Base-by-base conservation (phyloP, 306 rosid genomes). In the Cicer arietinum region DNA sequence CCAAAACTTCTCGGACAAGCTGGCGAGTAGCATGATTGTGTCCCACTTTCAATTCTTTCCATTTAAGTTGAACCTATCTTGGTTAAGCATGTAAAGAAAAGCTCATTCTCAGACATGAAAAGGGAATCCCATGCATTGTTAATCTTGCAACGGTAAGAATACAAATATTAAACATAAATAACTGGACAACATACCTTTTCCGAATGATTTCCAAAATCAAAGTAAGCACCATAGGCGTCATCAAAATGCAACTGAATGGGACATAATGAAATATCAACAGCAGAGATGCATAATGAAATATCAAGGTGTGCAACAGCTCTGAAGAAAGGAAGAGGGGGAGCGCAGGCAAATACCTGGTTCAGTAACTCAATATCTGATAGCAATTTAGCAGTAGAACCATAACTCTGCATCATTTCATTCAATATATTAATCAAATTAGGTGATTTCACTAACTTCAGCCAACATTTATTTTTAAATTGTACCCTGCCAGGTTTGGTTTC, bases 131-230 rank as follows among this genome's bases (percentile, higher is more conserved):
- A 8, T 30, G 58, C 56, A 44, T 30, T 41, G 73, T 16, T 54
- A 64, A 73, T 68, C 57, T 62, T 54, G 71, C 22, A 60, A 52
- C 42, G 47, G 20, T 65, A n/a, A 7, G 42, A 11, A 42, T 58
- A 22, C 5, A 51, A 53, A 69, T 62, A 22, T 45, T 44, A 53
- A 11, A 64, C 50, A 69, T 41, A 47, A 61, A 76, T 20, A 48
- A 20, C 41, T 30, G 58, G 46, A 47, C 16, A 25, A 51, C 42
- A 10, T 89, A 94, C 98, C 97, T 91, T 91, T 74, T 94, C 98
- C 0, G 98, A 89, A 81, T 94, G 97, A 83, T 87, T 89, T 76
- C 98, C 96, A 42, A 89, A 94, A 85, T 94, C 98, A 78, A 91
- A 85, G 80, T 91, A 94, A 65, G 96, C 88, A 76, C 93, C 97